Percentiles rank a stretch among this genome's conserved stretches.
phyloP scores from a whole-genome alignment of 2,329 filamentous ascomycete genomes.

The Chrysoporthe puriensis region DNA sequence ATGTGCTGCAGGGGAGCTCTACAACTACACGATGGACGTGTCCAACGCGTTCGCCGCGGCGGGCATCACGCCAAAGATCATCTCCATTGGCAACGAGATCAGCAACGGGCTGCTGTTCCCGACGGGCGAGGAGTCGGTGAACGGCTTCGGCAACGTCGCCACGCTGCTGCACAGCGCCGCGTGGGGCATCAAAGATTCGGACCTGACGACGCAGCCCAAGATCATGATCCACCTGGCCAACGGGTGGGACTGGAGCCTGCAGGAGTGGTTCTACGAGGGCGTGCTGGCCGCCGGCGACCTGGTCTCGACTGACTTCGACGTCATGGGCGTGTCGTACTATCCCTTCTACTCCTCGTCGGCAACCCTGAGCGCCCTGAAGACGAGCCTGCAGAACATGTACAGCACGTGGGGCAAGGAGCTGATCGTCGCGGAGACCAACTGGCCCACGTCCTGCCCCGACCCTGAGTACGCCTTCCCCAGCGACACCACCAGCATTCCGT shows the following conservation, averaged over 20 bases:
- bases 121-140: constrained; percentile 50
- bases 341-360: constrained; percentile 69
- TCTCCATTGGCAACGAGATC: constrained; percentile 78
- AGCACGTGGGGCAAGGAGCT: constrained; percentile 66
- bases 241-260: constrained; percentile 71
- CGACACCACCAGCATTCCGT: constrained; percentile 63
- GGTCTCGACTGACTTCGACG: constrained; percentile 62
- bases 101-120: constrained; percentile 69
- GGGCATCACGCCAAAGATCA: constrained; percentile 60
- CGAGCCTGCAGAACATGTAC: constrained; percentile 61
- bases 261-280: constrained; percentile 63
- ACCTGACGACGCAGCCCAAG: constrained; percentile 58
- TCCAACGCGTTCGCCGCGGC: constrained; percentile 63
- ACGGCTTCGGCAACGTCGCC: constrained; percentile 64
- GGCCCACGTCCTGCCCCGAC: constrained; percentile 66
- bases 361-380: constrained; percentile 60
- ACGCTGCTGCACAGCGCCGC: constrained; percentile 66
- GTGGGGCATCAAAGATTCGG: constrained; percentile 66
- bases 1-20: constrained; percentile 44
- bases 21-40: constrained; percentile 69
- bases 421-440: constrained; percentile 72
- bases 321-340: constrained; percentile 75
- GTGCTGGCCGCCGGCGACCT: constrained; percentile 58
- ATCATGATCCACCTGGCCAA: constrained; percentile 78
- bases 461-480: constrained; percentile 62